Base-by-base conservation (phyloP, 495 filamentous ascomycete genomes). In the Aspergillus kassunensis region DNA sequence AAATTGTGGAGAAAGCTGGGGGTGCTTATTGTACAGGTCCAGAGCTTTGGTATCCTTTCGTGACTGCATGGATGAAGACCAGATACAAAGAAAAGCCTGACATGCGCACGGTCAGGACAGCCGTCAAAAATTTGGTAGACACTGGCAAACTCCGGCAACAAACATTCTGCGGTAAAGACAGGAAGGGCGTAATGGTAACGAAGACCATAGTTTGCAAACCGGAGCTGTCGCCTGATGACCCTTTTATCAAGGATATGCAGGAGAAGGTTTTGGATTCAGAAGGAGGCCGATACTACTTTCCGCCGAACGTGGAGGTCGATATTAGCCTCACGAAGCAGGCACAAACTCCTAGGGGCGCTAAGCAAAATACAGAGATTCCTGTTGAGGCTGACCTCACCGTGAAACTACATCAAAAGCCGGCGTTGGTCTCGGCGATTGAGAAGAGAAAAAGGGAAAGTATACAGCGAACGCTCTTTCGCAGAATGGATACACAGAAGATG, bases 11-110 rank as follows among this genome's bases (percentile, higher is more conserved):
- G 23, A 79, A 76, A 39, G 87, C 86, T 54, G 71, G 75, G 30
- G 89, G 89, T 3, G 83, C 88, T 3, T 91, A 88, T 50, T 88
- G 88, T 10, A 82, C 84, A 20, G 80, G 84, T n/a, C 76, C 77
- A 46, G 83, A 88, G 40, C 70, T 97, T 4, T 87, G 82, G 67
- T 80, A 82, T 57, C 83, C 88, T n/a, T 82, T 90, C 54, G 66
- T 76, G 10, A 75, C 73, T 2, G 66, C 75, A 31, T 90, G 85
- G 82, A 66, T 74, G 21, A 82, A 83, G 51, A 67, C 55, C 19
- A 73, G 68, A 9, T 59, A 63, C 53, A 68, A 66, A 41, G 71
- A 66, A 54, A 69, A 55, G 18, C 80, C 81, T 1, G 82, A 78
- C 67, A 72, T 66, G 45, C 67, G 62, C 53, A 85, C 75, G 23